Percentiles rank a stretch among this genome's conserved stretches.
phyloP scores from a whole-genome alignment of 1,139 yeast species.

The Yamadazyma oceani region DNA sequence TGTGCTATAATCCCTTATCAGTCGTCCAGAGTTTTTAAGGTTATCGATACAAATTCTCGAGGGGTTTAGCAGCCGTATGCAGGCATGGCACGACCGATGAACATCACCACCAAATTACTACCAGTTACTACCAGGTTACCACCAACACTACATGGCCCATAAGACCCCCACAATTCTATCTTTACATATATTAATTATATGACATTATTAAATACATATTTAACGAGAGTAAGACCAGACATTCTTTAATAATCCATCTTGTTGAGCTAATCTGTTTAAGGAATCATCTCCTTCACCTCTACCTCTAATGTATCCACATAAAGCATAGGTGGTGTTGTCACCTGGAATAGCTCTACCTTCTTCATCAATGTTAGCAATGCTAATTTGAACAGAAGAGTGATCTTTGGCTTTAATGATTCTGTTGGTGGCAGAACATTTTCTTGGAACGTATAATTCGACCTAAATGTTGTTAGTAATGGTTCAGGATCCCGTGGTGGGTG shows the following conservation, averaged over 20 bases:
- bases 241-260: constrained; percentile 96
- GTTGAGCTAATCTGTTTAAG: constrained; percentile 98
- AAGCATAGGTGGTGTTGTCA: constrained; percentile 91
- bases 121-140: no score
- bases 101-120: no score
- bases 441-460: constrained; percentile 99
- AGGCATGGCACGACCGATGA: no score
- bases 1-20: no score
- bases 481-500: background rate
- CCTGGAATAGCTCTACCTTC: constrained; percentile 95
- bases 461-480: constrained; percentile 36
- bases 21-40: no score
- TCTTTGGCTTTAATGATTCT: constrained; percentile 99
- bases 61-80: no score
- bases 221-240: constrained; percentile 99
- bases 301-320: constrained; percentile 87
- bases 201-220: constrained; percentile 32
- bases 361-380: constrained; percentile 68
- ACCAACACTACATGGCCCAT: no score
- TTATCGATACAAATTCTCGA: no score
- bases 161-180: no score
- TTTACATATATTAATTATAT: constrained; percentile 4
- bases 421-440: constrained; percentile 99
- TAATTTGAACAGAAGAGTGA: constrained; percentile 93
- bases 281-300: constrained; percentile 96